Base-by-base conservation (phyloP, 2,329 filamentous ascomycete genomes). In the Colletotrichum lentis region DNA sequence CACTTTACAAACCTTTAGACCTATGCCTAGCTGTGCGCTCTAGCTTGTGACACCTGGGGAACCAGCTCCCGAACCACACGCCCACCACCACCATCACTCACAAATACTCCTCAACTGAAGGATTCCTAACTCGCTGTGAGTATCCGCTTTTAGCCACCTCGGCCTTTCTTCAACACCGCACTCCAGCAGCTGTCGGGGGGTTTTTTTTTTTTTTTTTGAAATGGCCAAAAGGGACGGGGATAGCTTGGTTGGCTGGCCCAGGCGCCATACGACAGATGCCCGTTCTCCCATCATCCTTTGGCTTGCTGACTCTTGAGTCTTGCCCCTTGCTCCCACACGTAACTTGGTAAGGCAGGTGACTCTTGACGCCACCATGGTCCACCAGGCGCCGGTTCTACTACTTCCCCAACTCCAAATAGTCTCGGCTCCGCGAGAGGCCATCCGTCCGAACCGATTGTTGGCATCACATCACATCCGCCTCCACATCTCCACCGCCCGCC, bases 361-460 rank as follows among this genome's bases (percentile, higher is more conserved):
- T 35, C 8, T 44, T 50, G 58, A 37, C 56, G 57, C 35, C 57
- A 56, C 16, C 31, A 31, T 31, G 27, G 27, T 31, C 27, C 27
- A 39, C 18, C 18, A 27, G 3, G 43, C 44, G 22, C 47, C 61
- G n/a, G 35, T 14, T 20, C n/a, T 20, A 3, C 44, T 47, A 31
- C 24, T 24, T 14, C n/a, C 6, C 35, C 39, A 20, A 12, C 35
- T 31, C 64, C 27, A 31, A 31, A 7, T 58, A 44, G 44, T 50
- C 35, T 60, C 62, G 62, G 62, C 62, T 52, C 62, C 62, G 61
- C 18, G 39, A n/a, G 16, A 24, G 24, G 18, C 37, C 62, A 59
- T 60, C 65, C 65, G 53, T 60, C 65, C 62, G 65, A 65, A 59
- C 56, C 62, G n/a, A 35, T 20, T 31, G 37, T 24, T 63, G 53